Evolutionary conservation across 1,284 basidiomycete genomes (phyloP).

Genomic region (Papiliotrema flavescens): DNA sequence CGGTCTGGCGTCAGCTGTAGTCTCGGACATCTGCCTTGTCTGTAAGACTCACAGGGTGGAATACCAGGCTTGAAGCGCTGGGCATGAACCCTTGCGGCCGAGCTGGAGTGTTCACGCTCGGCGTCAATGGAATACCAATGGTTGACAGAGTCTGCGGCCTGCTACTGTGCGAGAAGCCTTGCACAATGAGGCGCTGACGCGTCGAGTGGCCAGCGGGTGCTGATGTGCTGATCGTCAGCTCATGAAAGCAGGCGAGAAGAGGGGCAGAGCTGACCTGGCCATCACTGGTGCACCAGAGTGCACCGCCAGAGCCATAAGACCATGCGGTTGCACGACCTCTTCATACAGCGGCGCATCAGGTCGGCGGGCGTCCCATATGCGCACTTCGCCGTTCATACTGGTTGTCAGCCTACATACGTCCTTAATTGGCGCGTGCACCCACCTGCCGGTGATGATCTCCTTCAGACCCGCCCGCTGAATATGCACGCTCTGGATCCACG

Average conservation of each 20-base stretch:
- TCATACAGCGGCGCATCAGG: conserved; percentile 61
- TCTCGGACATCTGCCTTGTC: background rate
- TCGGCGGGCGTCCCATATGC: conserved; percentile 85
- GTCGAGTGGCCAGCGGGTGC: conserved; percentile 32
- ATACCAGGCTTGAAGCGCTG: conserved; percentile 41
- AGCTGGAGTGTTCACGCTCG: conserved; percentile 18
- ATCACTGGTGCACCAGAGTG: conserved; percentile 83
- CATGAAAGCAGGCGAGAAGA: background rate
- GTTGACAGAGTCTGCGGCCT: conserved; percentile 34
- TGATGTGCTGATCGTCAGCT: conserved; percentile 25
- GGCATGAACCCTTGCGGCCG: conserved; percentile 38
- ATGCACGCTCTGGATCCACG: conserved; percentile 88
- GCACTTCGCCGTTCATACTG: conserved; percentile 85
- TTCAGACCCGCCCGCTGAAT: conserved; percentile 71
- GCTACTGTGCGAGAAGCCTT: conserved; percentile 40
- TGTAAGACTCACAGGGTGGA: conserved; percentile 45
- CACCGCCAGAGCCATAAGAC: conserved; percentile 80
- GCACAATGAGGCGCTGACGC: conserved; percentile 42
- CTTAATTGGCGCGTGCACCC: conserved; percentile 18
- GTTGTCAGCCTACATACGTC: background rate
- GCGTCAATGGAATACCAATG: conserved; percentile 37
- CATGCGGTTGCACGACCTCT: conserved; percentile 66
- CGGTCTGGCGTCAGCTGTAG: conserved; percentile 24
- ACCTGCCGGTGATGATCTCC: conserved; percentile 89
- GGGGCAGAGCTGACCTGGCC: conserved; percentile 64